Conservation (phyloP, 208 protist genomes). For the Trypanosoma platydactyli region DNA sequence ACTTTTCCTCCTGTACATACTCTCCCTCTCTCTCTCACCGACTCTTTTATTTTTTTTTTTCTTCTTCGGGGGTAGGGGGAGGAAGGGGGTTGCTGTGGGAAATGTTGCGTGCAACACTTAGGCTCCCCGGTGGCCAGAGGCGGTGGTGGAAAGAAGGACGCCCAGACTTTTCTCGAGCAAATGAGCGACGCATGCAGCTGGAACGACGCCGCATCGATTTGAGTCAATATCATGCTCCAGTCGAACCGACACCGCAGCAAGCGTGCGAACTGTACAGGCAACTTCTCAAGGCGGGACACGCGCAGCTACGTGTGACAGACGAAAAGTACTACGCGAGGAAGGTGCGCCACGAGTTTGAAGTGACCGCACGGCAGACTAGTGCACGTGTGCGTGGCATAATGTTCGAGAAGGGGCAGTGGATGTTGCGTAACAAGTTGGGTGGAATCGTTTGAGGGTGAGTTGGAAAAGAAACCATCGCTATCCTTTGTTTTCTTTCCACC, state of each 20-base stretch:
- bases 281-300: constrained; percentile 58
- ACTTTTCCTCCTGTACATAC: too few species aligned
- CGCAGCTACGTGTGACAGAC: constrained; percentile 67
- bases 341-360: constrained; percentile 85
- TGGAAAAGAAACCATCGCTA: not conserved
- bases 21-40: not conserved
- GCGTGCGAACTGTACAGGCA: constrained; percentile 68
- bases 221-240: constrained; percentile 45
- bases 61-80: not conserved
- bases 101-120: constrained; percentile 32
- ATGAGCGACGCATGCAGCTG: constrained; percentile 52
- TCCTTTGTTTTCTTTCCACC: not conserved
- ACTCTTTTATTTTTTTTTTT: not conserved
- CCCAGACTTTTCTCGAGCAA: constrained; percentile 73
- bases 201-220: constrained; percentile 65
- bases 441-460: constrained; percentile 55
- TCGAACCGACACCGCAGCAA: constrained; percentile 71
- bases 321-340: constrained; percentile 68
- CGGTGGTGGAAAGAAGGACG: constrained; percentile 79
- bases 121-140: constrained; percentile 26
- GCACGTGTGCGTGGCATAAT: constrained; percentile 87
- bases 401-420: constrained; percentile 88
- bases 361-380: constrained; percentile 84
- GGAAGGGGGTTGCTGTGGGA: not conserved
- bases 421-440: constrained; percentile 77